Evolutionary conservation across 495 filamentous ascomycete species (phyloP).

Genomic region (Talaromyces thailandensis): DNA sequence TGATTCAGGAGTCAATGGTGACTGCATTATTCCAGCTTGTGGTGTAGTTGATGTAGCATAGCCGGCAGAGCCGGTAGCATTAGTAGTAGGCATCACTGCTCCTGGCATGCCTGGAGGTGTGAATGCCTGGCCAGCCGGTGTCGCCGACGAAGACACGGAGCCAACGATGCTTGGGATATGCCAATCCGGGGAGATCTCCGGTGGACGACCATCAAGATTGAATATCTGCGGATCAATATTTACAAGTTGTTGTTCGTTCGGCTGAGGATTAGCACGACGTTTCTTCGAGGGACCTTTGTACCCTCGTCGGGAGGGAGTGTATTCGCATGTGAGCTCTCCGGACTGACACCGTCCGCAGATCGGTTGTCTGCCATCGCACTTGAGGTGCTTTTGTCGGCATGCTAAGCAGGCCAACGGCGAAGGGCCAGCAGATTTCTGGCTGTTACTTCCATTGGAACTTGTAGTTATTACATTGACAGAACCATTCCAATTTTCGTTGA

Average conservation of each 20-base stretch:
- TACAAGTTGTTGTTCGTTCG: constrained; percentile 17
- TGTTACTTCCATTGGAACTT: constrained; percentile 4
- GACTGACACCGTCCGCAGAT: constrained; percentile 31
- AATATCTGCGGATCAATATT: constrained; percentile 13
- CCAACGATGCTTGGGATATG: background rate
- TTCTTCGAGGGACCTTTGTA: constrained; percentile 41
- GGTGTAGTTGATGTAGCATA: background rate
- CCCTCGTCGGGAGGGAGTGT: constrained; percentile 38
- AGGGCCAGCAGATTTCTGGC: constrained; percentile 15
- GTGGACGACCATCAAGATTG: background rate
- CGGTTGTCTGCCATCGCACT: constrained; percentile 35
- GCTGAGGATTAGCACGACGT: constrained; percentile 29
- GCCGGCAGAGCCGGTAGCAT: background rate
- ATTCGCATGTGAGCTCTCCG: constrained; percentile 28
- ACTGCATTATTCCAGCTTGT: background rate
- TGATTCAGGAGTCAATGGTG: constrained; percentile 36
- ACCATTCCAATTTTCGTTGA: background rate
- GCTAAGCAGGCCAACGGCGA: constrained; percentile 45
- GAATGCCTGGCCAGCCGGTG: background rate
- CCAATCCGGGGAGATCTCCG: background rate
- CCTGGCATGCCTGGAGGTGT: constrained; percentile 11
- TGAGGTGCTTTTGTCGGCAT: constrained; percentile 54
- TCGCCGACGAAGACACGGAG: background rate
- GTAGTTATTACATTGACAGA: background rate
- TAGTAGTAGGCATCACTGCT: constrained; percentile 4